Conservation (phyloP, 306 rosid species). For the Boehmeria nivea region DNA sequence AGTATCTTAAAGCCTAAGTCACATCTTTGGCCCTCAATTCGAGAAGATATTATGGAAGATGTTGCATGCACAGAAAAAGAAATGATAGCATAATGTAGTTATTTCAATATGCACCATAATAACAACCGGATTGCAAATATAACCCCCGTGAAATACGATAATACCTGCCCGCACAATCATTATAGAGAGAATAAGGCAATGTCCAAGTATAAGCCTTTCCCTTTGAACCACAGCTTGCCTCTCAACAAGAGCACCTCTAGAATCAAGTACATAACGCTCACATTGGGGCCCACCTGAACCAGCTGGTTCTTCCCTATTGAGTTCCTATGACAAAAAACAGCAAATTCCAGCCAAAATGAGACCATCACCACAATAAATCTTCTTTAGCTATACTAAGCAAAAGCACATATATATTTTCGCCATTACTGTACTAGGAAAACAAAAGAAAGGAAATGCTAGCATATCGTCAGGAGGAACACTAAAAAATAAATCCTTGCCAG, state of each 20-base stretch:
- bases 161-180: slow-evolving; percentile 77
- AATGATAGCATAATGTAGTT: neutral
- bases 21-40: neutral
- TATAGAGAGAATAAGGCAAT: slow-evolving; percentile 81
- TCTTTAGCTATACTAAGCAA: neutral
- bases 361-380: neutral
- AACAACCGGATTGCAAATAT: neutral
- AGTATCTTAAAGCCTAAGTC: too few species aligned
- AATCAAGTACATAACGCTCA: slow-evolving; percentile 78
- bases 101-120: slow-evolving; percentile 16
- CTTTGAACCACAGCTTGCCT: slow-evolving; percentile 81
- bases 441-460: too few species aligned
- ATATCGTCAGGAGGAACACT: neutral
- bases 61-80: neutral
- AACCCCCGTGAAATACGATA: slow-evolving; percentile 18
- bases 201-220: slow-evolving; percentile 90
- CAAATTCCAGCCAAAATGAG: neutral
- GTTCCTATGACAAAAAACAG: slow-evolving; percentile 49
- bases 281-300: slow-evolving; percentile 90
- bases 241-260: slow-evolving; percentile 95
- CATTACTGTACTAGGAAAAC: too few species aligned
- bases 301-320: slow-evolving; percentile 90
- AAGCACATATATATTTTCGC: too few species aligned
- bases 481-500: neutral
- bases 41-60: neutral